These are phyloP conservation scores for Geranium brycei DNA, from an alignment of 345 rosid genomes.

Conservation along the genomic window DNA sequence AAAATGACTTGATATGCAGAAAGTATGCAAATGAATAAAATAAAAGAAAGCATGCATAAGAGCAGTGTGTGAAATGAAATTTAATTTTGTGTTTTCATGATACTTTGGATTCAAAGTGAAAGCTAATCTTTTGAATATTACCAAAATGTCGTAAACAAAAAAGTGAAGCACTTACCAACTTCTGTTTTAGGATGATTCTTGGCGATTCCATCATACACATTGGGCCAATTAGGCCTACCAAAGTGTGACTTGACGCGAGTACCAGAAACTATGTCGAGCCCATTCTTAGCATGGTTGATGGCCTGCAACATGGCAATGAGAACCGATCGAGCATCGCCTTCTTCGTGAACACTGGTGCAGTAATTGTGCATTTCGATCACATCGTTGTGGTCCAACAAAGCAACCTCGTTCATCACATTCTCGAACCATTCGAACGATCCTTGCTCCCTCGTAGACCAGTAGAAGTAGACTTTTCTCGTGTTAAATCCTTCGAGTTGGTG, in stretches of 20 bases:
- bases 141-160: too few relatives aligned
- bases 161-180: conserved; percentile 39
- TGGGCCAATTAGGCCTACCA: conserved; percentile 81
- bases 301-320: conserved; percentile 81
- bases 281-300: conserved; percentile 66
- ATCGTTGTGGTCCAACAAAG: conserved; percentile 52
- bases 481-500: conserved; percentile 30
- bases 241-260: conserved; percentile 82
- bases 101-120: too few relatives aligned
- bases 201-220: conserved; percentile 59
- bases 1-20: too few relatives aligned
- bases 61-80: too few relatives aligned
- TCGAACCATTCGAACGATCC: conserved; percentile 95
- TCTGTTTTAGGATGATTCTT: conserved; percentile 39
- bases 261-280: conserved; percentile 76
- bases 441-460: conserved; percentile 84
- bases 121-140: too few relatives aligned
- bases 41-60: too few relatives aligned
- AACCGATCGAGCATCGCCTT: conserved; percentile 82
- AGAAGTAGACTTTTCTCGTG: conserved; percentile 50
- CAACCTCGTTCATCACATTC: conserved; percentile 78
- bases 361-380: conserved; percentile 73
- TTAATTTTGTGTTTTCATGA: too few relatives aligned
- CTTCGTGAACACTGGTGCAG: conserved; percentile 84
- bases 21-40: too few relatives aligned